Evolutionary conservation across 805 yeast species (phyloP).

Genomic region (Candida broadrunensis): DNA sequence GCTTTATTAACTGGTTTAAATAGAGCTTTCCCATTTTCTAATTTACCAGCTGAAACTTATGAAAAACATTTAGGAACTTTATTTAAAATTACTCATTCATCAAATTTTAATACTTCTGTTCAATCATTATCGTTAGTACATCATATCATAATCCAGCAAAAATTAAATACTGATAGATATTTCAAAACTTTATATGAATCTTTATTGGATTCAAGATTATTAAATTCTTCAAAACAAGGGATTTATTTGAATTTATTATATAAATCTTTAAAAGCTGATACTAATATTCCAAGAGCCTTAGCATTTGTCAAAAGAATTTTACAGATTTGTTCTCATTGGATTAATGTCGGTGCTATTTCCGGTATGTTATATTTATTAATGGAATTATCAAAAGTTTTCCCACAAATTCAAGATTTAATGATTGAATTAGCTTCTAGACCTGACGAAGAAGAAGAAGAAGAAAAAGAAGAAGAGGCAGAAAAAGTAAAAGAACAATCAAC

Average conservation of each 20-base stretch:
- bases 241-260: slow-evolving; percentile 83
- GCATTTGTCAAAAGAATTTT: slow-evolving; percentile 90
- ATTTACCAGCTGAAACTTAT: slow-evolving; percentile 66
- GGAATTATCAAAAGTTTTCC: slow-evolving; percentile 62
- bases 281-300: slow-evolving; percentile 59
- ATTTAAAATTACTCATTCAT: slow-evolving; percentile 87
- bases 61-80: slow-evolving; percentile 77
- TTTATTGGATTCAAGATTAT: slow-evolving; percentile 77
- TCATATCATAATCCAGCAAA: slow-evolving; percentile 68
- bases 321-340: slow-evolving; percentile 83
- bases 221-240: slow-evolving; percentile 88
- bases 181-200: slow-evolving; percentile 89
- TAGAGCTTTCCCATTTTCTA: slow-evolving; percentile 92
- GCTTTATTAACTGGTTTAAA: slow-evolving; percentile 93
- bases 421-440: slow-evolving; percentile 46
- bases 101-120: slow-evolving; percentile 89
- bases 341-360: slow-evolving; percentile 80
- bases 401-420: slow-evolving; percentile 65
- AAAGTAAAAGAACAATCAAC: slow-evolving; percentile 17
- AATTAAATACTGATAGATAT: slow-evolving; percentile 61
- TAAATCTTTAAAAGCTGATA: slow-evolving; percentile 77
- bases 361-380: slow-evolving; percentile 77
- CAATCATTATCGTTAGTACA: slow-evolving; percentile 87
- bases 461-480: slow-evolving; percentile 17
- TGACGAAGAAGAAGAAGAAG: slow-evolving; percentile 37